Conservation (phyloP, 352 stramenopile species). For the Phytophthora uliginosa region DNA sequence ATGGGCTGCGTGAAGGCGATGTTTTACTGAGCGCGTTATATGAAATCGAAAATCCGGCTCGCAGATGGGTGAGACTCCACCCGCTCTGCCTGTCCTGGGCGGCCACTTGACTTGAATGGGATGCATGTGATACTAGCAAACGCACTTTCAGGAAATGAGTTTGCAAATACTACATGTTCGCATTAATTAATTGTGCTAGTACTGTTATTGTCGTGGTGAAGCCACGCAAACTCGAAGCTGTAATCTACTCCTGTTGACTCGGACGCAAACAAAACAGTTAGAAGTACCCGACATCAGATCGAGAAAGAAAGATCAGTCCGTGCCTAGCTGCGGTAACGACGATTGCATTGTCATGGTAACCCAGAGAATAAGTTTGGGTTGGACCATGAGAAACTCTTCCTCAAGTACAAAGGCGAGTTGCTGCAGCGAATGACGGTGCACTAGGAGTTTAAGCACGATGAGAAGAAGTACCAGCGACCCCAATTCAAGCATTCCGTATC, state of each 20-base stretch:
- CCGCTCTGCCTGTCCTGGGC: background rate
- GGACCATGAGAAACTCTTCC: background rate
- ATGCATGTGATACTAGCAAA: background rate
- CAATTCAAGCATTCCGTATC: background rate
- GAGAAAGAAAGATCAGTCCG: background rate
- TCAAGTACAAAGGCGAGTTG: background rate
- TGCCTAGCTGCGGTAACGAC: background rate
- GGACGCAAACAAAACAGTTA: background rate
- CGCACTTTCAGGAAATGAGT: too few relatives aligned
- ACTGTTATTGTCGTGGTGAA: slow-evolving; percentile 9
- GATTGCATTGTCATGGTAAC: background rate
- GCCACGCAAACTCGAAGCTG: slow-evolving; percentile 37
- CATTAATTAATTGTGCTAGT: background rate
- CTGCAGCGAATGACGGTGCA: background rate
- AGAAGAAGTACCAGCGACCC: background rate
- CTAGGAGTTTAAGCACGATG: background rate
- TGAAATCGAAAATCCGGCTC: too few relatives aligned
- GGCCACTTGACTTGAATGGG: too few relatives aligned
- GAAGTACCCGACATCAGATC: slow-evolving; percentile 13
- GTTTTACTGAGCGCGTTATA: background rate
- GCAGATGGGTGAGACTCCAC: too few relatives aligned
- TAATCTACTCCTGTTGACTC: slow-evolving; percentile 25
- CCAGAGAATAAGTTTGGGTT: background rate
- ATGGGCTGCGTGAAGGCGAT: slow-evolving; percentile 31
- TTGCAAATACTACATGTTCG: too few relatives aligned